Evolutionary conservation across 345 rosid species (phyloP), one percentile per base, ranked within the genome.

Genomic region (Iberis pinnata): DNA sequence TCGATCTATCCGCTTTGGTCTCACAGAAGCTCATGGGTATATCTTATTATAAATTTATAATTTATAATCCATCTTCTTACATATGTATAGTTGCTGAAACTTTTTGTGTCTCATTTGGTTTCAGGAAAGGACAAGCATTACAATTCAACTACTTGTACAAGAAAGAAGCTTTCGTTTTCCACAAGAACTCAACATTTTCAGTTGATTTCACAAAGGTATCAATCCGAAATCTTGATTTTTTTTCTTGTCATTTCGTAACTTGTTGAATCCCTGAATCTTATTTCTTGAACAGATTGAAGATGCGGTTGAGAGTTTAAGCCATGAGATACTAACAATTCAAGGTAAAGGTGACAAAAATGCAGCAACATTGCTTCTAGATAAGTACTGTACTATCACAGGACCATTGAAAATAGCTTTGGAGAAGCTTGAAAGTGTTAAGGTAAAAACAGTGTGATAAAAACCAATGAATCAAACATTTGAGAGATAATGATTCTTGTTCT

Each of bases 21-120:
- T 90, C 50, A 71, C 79, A 60, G 96, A 87, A 79, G 89, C 96
- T 75, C 98, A 86, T 67, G 98, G 96, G 96, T 90, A 79, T n/a
- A n/a, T n/a, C n/a, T n/a, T n/a, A n/a, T n/a, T n/a, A 77, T 64
- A 49, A 67, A 27, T 67, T 44, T n/a, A n/a, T n/a, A n/a, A n/a
- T n/a, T n/a, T 2, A 65, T 65, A 9, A 46, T 35, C 51, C 17
- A 32, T 12, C 50, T 7, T 43, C 56, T 13, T n/a, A n/a, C n/a
- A n/a, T 36, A 36, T 25, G 26, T 44, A 46, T 37, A 12, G 15
- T 15, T 39, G 13, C 53, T 52, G 31, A 59, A 13, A 32, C 31
- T 1, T 11, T 11, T 17, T n/a, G n/a, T n/a, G 5, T 52, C 31
- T 74, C 43, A 38, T 41, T 15, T 22, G 56, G 47, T 50, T 13